Evolutionary conservation across 805 yeast species (phyloP), one percentile per base, ranked within the genome.

Genomic region (Kodamaea hsintzibuensis): DNA sequence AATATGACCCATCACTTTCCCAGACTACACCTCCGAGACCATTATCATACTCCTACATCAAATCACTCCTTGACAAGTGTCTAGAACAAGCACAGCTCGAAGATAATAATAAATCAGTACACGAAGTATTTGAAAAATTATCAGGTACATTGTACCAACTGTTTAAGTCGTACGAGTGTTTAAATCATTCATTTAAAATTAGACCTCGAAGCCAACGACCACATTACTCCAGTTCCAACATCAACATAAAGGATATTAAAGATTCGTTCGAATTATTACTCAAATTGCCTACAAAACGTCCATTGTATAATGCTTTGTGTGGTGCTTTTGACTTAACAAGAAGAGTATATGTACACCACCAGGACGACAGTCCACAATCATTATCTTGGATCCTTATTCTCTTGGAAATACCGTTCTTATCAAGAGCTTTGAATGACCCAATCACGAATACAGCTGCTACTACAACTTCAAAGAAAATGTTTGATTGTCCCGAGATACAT

Each of bases 321-420:
- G 82, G 86, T 0, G 78, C 82, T 1, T 70, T 80, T 45, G 76
- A 76, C 6, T 70, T 85, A 2, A 67, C 90, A 18, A 82, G 79
- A 54, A 75, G 84, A 39, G 58, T 71, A 5, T 62, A 68, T 25
- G 84, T 68, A 0, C 52, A 85, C 0, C 72, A 63, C 0, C 56
- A 74, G 42, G 64, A 73, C 7, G 70, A 74, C 12, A 69, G 74
- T 10, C 79, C 85, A 0, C 59, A 68, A 1, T 74, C 81, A 17
- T 65, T 84, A 27, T 65, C 73, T 44, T 88, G 90, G 86, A 60
- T 89, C 1, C 68, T 89, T 14, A 82, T 89, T 2, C 69, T 89
- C 10, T 67, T 87, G 50, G 92, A 88, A 55, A 82, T 86, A 30
- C 97, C 97, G 0, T 74, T 80, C 4, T 67, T 89, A 7, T 69